phyloP scores from a whole-genome alignment of 495 filamentous ascomycete genomes.

The Tuber calosporum region DNA sequence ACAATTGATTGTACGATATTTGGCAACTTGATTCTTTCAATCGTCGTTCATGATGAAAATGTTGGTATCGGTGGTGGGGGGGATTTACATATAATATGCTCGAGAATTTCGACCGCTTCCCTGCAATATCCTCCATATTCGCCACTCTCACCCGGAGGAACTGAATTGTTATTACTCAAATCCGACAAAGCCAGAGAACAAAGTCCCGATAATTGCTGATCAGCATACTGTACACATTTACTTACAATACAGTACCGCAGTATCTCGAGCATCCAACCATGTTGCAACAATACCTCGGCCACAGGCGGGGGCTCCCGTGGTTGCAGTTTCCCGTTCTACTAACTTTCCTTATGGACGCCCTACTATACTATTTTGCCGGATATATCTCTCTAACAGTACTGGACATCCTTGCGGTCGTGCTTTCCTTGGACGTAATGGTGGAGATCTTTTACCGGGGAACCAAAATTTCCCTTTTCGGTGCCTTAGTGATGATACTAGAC shows the following conservation, averaged over 20 bases:
- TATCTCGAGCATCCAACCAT: not conserved
- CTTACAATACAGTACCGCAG: not conserved
- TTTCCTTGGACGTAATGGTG: not conserved
- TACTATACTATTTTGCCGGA: not conserved
- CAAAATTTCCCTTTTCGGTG: not conserved
- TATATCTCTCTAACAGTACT: not conserved
- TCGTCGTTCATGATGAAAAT: conserved; percentile 1
- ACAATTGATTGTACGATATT: not conserved
- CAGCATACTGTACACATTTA: not conserved
- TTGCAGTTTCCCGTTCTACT: not conserved
- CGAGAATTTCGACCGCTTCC: not conserved
- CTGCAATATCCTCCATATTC: not conserved
- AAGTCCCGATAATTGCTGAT: not conserved
- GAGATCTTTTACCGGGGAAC: not conserved
- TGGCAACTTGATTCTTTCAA: not conserved
- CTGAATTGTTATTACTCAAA: not conserved
- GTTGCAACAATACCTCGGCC: not conserved
- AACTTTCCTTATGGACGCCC: not conserved
- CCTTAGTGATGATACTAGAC: not conserved
- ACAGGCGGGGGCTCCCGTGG: not conserved
- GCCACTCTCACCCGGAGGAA: not conserved
- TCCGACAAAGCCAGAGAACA: not conserved
- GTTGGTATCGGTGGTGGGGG: not conserved
- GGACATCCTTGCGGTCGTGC: not conserved
- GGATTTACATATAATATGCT: not conserved